Evolutionary conservation across 2,329 filamentous ascomycete species (phyloP).

Genomic region (Microdochium paspali): DNA sequence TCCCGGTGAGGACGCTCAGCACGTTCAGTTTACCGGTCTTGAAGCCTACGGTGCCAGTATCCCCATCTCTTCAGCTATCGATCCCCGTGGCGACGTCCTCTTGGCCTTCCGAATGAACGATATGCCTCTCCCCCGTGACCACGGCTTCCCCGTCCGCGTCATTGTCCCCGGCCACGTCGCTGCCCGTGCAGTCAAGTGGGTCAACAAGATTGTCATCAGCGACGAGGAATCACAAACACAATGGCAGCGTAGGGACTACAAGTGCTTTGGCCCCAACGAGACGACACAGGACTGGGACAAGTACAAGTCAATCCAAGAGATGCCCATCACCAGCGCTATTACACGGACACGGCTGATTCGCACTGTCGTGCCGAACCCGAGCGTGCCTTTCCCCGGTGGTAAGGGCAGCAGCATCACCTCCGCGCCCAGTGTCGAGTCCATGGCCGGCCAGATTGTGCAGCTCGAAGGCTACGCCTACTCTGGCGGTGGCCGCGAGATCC

Average conservation of each 20-base stretch:
- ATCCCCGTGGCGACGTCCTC: constrained; percentile 54
- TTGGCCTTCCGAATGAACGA: constrained; percentile 62
- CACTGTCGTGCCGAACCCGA: constrained; percentile 4
- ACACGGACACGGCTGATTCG: constrained; percentile 26
- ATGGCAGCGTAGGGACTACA: constrained; percentile 61
- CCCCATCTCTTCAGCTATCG: constrained; percentile 46
- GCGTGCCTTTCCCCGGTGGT: constrained; percentile 4
- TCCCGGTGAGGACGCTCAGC: constrained; percentile 18
- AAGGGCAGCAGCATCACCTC: neutral
- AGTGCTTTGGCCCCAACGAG: constrained; percentile 58
- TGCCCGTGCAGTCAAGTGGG: constrained; percentile 61
- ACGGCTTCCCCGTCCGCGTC: constrained; percentile 54
- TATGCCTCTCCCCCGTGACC: constrained; percentile 49
- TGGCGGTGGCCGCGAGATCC: constrained; percentile 55
- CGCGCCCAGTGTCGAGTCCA: constrained; percentile 1
- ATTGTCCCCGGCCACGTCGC: constrained; percentile 58
- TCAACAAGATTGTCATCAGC: constrained; percentile 52
- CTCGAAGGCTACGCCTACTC: constrained; percentile 59
- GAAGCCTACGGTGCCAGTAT: constrained; percentile 56
- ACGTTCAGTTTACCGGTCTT: constrained; percentile 39
- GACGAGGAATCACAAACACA: constrained; percentile 57
- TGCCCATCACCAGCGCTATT: constrained; percentile 60
- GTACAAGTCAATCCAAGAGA: constrained; percentile 56
- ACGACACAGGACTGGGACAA: constrained; percentile 50
- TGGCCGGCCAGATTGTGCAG: constrained; percentile 10